Conservation (phyloP, 2,329 filamentous ascomycete genomes). For the Diaporthe velutina region DNA sequence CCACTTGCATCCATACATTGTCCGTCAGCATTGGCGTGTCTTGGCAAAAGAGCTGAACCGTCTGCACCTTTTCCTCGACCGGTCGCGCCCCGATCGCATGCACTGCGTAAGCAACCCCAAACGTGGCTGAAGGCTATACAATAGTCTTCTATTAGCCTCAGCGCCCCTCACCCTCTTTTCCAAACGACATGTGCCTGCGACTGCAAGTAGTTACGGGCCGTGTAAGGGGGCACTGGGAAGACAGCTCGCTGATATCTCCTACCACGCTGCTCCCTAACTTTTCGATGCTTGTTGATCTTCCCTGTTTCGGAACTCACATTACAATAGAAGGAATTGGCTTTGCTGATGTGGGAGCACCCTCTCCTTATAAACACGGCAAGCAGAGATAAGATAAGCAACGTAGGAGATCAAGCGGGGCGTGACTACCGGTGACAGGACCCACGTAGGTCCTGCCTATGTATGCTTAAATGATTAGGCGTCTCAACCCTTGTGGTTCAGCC, state of each 20-base stretch:
- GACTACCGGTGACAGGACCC: neutral
- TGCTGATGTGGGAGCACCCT: neutral
- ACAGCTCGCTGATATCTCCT: neutral
- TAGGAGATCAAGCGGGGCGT: neutral
- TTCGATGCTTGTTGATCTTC: too few relatives aligned
- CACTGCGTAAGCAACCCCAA: neutral
- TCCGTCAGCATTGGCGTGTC: slow-evolving; percentile 15
- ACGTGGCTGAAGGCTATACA: neutral
- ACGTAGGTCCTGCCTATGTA: neutral
- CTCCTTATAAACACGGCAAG: neutral
- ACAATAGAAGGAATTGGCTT: neutral
- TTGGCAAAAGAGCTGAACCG: slow-evolving; percentile 1
- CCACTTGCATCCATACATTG: neutral
- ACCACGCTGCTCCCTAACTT: neutral
- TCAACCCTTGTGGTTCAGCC: neutral
- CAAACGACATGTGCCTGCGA: neutral
- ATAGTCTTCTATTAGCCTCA: neutral
- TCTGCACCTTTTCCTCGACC: neutral
- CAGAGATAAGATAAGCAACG: neutral
- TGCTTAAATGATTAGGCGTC: slow-evolving; percentile 16
- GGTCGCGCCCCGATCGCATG: neutral
- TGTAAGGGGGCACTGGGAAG: neutral
- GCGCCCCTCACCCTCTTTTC: neutral
- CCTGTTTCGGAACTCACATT: too few relatives aligned
- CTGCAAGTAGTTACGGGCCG: too few relatives aligned